Percentiles rank a stretch among this genome's conserved stretches.
These are phyloP conservation scores for Hibiscus trionum DNA, from an alignment of 345 rosid species.

Conservation along the genomic window DNA sequence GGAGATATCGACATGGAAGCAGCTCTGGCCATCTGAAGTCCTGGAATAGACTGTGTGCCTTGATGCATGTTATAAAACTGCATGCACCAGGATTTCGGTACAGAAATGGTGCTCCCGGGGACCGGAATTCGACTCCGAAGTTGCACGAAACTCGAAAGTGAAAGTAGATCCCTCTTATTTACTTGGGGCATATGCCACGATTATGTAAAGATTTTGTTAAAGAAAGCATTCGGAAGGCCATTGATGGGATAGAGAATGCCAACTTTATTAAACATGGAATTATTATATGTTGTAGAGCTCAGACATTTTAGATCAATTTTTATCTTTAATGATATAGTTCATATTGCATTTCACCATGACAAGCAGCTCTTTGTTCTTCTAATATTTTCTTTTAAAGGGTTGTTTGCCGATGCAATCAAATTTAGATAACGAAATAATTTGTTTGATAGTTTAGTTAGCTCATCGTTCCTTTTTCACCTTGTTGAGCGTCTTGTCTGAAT, in stretches of 20 bases:
- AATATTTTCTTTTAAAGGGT: no score
- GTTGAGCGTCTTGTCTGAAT: no score
- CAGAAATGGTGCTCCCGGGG: not conserved
- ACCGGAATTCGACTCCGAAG: not conserved
- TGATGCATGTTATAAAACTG: not conserved
- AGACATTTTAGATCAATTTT: no score
- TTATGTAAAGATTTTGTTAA: no score
- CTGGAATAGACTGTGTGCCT: constrained; percentile 32
- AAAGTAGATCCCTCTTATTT: no score
- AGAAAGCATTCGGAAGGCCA: not conserved
- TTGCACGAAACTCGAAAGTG: not conserved
- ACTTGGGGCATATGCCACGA: no score
- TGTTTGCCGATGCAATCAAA: no score
- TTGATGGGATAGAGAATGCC: not conserved
- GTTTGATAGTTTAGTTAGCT: no score
- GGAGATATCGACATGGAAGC: constrained; percentile 23
- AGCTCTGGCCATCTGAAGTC: constrained; percentile 58
- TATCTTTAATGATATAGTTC: no score
- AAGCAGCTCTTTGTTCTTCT: not conserved
- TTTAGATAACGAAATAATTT: no score
- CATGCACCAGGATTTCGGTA: not conserved
- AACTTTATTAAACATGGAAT: not conserved
- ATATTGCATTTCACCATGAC: not conserved
- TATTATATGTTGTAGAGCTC: no score
- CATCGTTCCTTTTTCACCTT: no score